A percentile compares a stretch with the other conserved stretches of the same genome.
Conservation (phyloP, 495 filamentous ascomycete genomes). For the Apodospora peruviana region DNA sequence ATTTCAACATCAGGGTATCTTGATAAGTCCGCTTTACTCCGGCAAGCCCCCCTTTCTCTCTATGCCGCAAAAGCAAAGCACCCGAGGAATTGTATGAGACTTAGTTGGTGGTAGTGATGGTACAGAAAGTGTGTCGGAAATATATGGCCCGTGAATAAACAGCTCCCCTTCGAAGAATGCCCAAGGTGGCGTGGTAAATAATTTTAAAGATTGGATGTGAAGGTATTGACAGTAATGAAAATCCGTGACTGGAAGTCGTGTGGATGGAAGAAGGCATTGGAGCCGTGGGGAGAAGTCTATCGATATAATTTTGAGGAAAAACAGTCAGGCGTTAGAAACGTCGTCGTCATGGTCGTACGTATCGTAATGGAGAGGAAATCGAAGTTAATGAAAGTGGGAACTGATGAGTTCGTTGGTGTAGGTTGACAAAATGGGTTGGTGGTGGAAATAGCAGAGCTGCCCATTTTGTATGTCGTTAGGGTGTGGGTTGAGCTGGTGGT, state of each 20-base stretch:
- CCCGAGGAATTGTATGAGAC: too few species aligned
- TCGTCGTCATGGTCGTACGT: slow-evolving; percentile 17
- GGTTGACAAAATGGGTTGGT: background rate
- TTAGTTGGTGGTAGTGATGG: too few species aligned
- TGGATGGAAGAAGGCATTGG: background rate
- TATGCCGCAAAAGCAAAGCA: too few species aligned
- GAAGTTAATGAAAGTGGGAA: background rate
- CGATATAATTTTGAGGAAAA: background rate
- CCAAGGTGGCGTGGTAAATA: too few species aligned
- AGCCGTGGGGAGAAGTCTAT: slow-evolving; percentile 1
- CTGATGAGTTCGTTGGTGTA: background rate
- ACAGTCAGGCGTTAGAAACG: slow-evolving; percentile 11
- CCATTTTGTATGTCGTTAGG: background rate
- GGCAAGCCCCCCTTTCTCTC: too few species aligned
- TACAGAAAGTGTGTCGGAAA: too few species aligned
- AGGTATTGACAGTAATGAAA: too few species aligned
- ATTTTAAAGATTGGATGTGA: too few species aligned
- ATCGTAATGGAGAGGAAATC: slow-evolving; percentile 10
- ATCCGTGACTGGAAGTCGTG: background rate
- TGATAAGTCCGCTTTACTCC: too few species aligned
- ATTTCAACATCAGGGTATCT: too few species aligned
- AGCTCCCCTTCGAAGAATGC: too few species aligned
- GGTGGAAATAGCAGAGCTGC: background rate
- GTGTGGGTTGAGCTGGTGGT: background rate
- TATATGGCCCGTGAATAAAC: too few species aligned